Conservation (phyloP, 805 yeast species). For the Zygoascus biomembranicola region DNA sequence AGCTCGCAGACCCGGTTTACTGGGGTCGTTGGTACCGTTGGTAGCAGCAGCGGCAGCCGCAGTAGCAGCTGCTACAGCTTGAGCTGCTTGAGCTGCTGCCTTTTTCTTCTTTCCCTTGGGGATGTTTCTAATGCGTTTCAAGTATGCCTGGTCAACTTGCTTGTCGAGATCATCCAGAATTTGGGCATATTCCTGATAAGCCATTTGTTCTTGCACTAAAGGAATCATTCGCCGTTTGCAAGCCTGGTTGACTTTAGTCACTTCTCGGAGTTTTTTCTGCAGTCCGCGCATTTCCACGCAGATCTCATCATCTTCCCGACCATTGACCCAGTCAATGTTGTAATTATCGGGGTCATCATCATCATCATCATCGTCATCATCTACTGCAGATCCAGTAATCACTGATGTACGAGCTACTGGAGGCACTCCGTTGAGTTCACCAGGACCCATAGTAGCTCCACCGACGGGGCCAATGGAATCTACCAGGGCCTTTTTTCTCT, state of each 20-base stretch:
- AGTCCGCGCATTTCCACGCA: slow-evolving; percentile 71
- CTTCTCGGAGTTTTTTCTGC: slow-evolving; percentile 58
- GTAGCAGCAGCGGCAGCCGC: slow-evolving; percentile 21
- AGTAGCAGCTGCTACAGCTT: slow-evolving; percentile 9
- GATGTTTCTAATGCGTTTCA: slow-evolving; percentile 70
- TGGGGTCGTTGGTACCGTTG: slow-evolving; percentile 28
- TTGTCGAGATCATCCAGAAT: slow-evolving; percentile 90
- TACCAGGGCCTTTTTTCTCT: slow-evolving; percentile 18
- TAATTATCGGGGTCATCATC: slow-evolving; percentile 19
- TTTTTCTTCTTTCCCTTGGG: slow-evolving; percentile 53
- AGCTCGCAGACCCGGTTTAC: slow-evolving; percentile 60
- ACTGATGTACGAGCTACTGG: slow-evolving; percentile 1
- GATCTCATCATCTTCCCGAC: slow-evolving; percentile 89
- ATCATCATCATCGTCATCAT: slow-evolving; percentile 20
- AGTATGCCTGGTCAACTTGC: slow-evolving; percentile 91
- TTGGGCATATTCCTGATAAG: slow-evolving; percentile 89
- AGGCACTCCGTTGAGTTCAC: background rate
- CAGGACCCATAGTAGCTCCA: background rate
- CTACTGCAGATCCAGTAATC: slow-evolving; percentile 6
- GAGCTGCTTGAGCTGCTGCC: slow-evolving; percentile 3
- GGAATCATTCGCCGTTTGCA: slow-evolving; percentile 63
- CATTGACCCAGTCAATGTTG: slow-evolving; percentile 64
- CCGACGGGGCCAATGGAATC: background rate
- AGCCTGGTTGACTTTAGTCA: slow-evolving; percentile 54
- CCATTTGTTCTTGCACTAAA: slow-evolving; percentile 74